These are phyloP conservation scores for Millerozyma miso DNA, from an alignment of 805 yeast species.

Conservation along the genomic window DNA sequence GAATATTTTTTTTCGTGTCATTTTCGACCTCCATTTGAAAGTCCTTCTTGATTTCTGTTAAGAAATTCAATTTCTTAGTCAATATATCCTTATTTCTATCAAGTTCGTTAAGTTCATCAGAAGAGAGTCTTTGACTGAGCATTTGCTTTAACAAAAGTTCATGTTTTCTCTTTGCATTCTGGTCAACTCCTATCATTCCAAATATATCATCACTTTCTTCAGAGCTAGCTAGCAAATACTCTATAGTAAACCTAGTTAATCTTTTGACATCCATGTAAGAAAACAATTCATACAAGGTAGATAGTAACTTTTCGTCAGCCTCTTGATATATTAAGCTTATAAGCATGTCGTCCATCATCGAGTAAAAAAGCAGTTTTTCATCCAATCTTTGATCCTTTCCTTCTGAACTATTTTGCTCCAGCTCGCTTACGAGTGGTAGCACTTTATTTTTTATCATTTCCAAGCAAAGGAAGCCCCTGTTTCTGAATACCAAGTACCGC, in stretches of 20 bases:
- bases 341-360: slow-evolving; percentile 58
- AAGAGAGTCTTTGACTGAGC: slow-evolving; percentile 7
- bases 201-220: slow-evolving; percentile 39
- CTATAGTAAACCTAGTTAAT: slow-evolving; percentile 54
- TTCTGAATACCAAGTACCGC: slow-evolving; percentile 74
- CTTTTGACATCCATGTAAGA: slow-evolving; percentile 44
- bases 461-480: slow-evolving; percentile 71
- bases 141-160: slow-evolving; percentile 22
- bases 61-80: slow-evolving; percentile 19
- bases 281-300: slow-evolving; percentile 49
- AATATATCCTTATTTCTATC: slow-evolving; percentile 2
- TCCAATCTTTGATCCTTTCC: slow-evolving; percentile 5
- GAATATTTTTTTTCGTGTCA: slow-evolving; percentile 6
- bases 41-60: slow-evolving; percentile 28
- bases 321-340: slow-evolving; percentile 64
- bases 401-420: slow-evolving; percentile 3
- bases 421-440: slow-evolving; percentile 9
- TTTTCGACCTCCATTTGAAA: slow-evolving; percentile 19
- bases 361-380: slow-evolving; percentile 35
- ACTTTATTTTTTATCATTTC: slow-evolving; percentile 23
- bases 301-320: slow-evolving; percentile 55
- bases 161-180: slow-evolving; percentile 7
- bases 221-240: slow-evolving; percentile 48
- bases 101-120: slow-evolving; percentile 5
- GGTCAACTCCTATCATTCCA: slow-evolving; percentile 24